Percentiles rank a stretch among this genome's conserved stretches.
Evolutionary conservation across 768 basidiomycete species (phyloP).

Genomic region (Pholiota microspora): DNA sequence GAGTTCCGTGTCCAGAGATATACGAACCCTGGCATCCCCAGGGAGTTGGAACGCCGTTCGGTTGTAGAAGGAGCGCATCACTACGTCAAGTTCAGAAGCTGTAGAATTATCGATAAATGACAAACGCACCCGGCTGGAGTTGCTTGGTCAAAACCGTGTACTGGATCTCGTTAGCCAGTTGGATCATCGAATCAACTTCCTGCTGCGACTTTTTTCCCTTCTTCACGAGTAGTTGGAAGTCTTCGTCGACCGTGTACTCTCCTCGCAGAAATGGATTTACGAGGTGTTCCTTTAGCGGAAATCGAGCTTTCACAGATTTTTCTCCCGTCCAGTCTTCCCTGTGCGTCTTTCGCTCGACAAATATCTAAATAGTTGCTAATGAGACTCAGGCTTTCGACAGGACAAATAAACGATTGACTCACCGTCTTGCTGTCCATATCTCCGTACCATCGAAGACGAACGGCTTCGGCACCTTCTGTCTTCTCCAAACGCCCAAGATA

Average conservation of each 20-base stretch:
- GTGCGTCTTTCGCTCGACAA: slow-evolving; percentile 88
- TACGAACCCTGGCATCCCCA: slow-evolving; percentile 97
- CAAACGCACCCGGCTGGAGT: slow-evolving; percentile 69
- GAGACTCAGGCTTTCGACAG: neutral
- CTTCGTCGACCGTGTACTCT: slow-evolving; percentile 89
- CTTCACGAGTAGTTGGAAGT: slow-evolving; percentile 81
- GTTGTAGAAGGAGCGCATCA: slow-evolving; percentile 97
- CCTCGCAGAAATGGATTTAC: slow-evolving; percentile 91
- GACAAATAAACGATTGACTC: slow-evolving; percentile 22
- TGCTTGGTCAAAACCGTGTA: slow-evolving; percentile 83
- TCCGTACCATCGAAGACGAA: slow-evolving; percentile 97
- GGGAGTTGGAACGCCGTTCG: slow-evolving; percentile 99
- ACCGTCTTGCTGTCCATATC: slow-evolving; percentile 81
- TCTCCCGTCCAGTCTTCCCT: slow-evolving; percentile 99
- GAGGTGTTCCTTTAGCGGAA: slow-evolving; percentile 90
- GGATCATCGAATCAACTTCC: slow-evolving; percentile 93
- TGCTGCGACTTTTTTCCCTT: slow-evolving; percentile 92
- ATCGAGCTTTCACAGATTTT: slow-evolving; percentile 96
- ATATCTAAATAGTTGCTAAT: slow-evolving; percentile 49
- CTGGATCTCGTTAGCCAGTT: slow-evolving; percentile 96
- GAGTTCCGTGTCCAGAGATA: slow-evolving; percentile 96
- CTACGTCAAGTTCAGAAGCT: slow-evolving; percentile 34
- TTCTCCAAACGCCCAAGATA: slow-evolving; percentile 97
- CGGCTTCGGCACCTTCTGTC: slow-evolving; percentile 96
- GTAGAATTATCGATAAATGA: slow-evolving; percentile 1